These are phyloP conservation scores for Microbotryum scabiosae DNA, from an alignment of 1,284 basidiomycete genomes.

Conservation along the genomic window DNA sequence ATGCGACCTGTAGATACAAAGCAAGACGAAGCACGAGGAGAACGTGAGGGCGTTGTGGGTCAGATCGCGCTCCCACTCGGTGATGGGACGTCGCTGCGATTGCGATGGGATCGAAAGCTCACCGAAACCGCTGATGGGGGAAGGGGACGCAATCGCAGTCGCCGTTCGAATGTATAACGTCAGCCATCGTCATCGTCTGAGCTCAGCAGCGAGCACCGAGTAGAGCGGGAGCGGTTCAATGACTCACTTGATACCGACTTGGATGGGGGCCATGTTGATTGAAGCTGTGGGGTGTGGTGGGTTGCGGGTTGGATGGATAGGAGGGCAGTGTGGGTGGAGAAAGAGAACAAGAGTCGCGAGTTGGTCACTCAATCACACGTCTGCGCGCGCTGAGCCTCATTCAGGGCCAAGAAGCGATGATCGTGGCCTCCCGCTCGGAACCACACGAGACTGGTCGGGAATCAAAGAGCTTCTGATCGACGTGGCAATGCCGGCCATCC, in stretches of 20 bases:
- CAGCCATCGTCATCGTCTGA: slow-evolving; percentile 7
- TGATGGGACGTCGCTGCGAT: background rate
- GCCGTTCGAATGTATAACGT: slow-evolving; percentile 1
- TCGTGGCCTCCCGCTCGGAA: too few relatives aligned
- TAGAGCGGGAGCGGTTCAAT: slow-evolving; percentile 37
- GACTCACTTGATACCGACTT: slow-evolving; percentile 90
- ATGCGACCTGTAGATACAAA: slow-evolving; percentile 66
- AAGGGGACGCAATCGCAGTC: background rate
- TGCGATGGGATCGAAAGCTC: slow-evolving; percentile 38
- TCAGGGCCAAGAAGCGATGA: too few relatives aligned
- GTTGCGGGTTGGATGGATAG: background rate
- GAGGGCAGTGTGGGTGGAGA: background rate
- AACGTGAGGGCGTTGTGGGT: background rate
- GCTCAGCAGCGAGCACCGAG: background rate
- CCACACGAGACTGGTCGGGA: too few relatives aligned
- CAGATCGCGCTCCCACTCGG: background rate
- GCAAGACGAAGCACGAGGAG: background rate
- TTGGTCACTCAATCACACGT: too few relatives aligned
- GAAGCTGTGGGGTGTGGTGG: slow-evolving; percentile 2
- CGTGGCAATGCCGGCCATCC: too few relatives aligned
- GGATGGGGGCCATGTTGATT: slow-evolving; percentile 45
- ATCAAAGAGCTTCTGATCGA: too few relatives aligned
- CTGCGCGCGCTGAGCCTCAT: too few relatives aligned
- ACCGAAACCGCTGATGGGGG: slow-evolving; percentile 61
- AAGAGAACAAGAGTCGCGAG: background rate